Percentiles rank a stretch among this genome's conserved stretches.
Conservation (phyloP, 306 rosid genomes). For the Crataegus laevigata region DNA sequence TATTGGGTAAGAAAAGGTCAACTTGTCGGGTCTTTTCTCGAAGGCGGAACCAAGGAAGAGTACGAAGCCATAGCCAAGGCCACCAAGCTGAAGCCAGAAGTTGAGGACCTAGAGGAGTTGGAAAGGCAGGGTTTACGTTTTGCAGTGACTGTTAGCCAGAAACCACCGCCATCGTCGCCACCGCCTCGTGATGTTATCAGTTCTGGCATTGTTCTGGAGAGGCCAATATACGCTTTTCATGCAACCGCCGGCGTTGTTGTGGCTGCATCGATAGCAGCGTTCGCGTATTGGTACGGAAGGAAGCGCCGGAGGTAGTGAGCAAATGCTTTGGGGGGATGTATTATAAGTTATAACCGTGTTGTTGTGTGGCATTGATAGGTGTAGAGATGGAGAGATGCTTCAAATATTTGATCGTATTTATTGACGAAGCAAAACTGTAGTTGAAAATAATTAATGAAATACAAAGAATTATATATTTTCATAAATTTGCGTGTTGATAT, state of each 20-base stretch:
- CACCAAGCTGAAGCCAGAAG: constrained; percentile 61
- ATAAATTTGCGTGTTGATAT: no score
- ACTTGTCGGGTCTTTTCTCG: constrained; percentile 73
- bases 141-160: constrained; percentile 50
- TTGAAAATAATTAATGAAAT: background rate
- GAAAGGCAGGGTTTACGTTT: constrained; percentile 79
- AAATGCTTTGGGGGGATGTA: background rate
- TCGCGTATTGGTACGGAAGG: constrained; percentile 80
- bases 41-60: constrained; percentile 76
- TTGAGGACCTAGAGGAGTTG: constrained; percentile 66
- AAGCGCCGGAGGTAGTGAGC: constrained; percentile 83
- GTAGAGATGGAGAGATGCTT: constrained; percentile 18
- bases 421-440: constrained; percentile 1
- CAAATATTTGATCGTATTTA: background rate
- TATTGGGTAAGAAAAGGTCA: constrained; percentile 82
- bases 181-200: constrained; percentile 20
- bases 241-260: constrained; percentile 77
- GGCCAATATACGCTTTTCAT: constrained; percentile 66
- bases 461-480: background rate
- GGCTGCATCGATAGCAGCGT: constrained; percentile 81
- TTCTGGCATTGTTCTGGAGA: constrained; percentile 48
- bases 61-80: constrained; percentile 61
- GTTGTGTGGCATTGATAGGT: constrained; percentile 33
- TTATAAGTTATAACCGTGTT: background rate
- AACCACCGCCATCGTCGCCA: constrained; percentile 33